Evolutionary conservation across 768 basidiomycete species (phyloP).

Genomic region (Pleurotus tuber-regium): DNA sequence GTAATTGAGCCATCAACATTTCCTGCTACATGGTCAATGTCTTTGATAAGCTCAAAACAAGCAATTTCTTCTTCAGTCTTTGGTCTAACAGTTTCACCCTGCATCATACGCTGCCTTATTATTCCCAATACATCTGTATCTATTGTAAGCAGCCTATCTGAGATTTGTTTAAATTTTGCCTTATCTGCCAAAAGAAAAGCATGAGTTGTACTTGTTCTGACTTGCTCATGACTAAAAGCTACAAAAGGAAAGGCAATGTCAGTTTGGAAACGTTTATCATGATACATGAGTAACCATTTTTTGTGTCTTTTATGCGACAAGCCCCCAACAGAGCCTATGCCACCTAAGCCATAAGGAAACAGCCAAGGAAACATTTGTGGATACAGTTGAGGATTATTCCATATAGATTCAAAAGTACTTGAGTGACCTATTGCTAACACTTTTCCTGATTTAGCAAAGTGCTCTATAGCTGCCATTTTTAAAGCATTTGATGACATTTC

Average conservation of each 20-base stretch:
- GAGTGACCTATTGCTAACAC: no score
- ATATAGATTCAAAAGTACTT: no score
- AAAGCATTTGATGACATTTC: constrained; percentile 15
- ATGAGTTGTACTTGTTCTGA: constrained; percentile 23
- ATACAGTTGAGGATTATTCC: no score
- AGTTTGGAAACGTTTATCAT: no score
- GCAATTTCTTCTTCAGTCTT: constrained; percentile 28
- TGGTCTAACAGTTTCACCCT: constrained; percentile 23
- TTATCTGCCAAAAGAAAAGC: constrained; percentile 26
- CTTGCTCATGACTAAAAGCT: constrained; percentile 38
- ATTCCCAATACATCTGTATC: constrained; percentile 18
- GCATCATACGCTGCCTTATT: constrained; percentile 19
- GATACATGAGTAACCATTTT: constrained; percentile 23
- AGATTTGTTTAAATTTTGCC: constrained; percentile 23
- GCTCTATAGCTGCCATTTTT: constrained; percentile 21
- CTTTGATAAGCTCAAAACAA: constrained; percentile 34
- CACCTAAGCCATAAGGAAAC: constrained; percentile 34
- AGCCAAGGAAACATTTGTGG: no score
- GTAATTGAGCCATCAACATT: constrained; percentile 25
- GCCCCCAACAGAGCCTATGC: constrained; percentile 18
- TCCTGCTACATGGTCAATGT: no score
- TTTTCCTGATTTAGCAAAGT: no score
- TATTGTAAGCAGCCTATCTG: constrained; percentile 18
- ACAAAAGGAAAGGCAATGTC: constrained; percentile 37
- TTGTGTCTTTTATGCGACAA: constrained; percentile 21